phyloP scores from a whole-genome alignment of 768 basidiomycete species.

The Aureoboletus auriporus region DNA sequence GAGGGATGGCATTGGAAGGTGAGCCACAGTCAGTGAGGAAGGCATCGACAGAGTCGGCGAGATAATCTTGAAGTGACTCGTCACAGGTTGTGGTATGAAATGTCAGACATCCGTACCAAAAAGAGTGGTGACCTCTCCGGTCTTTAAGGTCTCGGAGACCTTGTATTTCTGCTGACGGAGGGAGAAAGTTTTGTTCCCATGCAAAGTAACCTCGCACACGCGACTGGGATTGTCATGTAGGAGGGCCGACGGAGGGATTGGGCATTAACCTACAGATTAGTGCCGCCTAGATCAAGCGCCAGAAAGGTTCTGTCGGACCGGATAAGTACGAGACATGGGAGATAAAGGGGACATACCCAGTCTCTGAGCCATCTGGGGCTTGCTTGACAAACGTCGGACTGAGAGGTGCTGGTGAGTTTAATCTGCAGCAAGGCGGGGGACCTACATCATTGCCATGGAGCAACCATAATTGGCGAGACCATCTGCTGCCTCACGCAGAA shows the following conservation, averaged over 20 bases:
- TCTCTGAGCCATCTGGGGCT: conserved; percentile 91
- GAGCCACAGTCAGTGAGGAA: conserved; percentile 66
- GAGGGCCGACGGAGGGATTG: background rate
- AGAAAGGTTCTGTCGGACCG: conserved; percentile 73
- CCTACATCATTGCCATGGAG: conserved; percentile 91
- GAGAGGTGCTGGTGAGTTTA: background rate
- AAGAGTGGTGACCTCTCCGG: conserved; percentile 80
- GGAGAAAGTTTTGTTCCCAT: conserved; percentile 84
- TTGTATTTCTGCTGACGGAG: conserved; percentile 96
- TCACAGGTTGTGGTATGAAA: conserved; percentile 5
- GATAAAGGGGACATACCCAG: conserved; percentile 55
- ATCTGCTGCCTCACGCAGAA: conserved; percentile 72
- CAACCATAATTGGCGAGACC: conserved; percentile 74
- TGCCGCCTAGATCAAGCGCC: conserved; percentile 95
- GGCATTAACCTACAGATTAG: conserved; percentile 75
- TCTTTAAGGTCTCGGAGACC: conserved; percentile 90
- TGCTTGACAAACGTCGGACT: conserved; percentile 96
- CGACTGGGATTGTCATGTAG: conserved; percentile 50
- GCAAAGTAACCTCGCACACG: conserved; percentile 90
- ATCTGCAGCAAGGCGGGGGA: background rate
- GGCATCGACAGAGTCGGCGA: conserved; percentile 93
- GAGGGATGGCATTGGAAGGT: conserved; percentile 22
- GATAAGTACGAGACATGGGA: conserved; percentile 4
- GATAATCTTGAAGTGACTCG: conserved; percentile 66
- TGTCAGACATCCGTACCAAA: conserved; percentile 57